These are phyloP conservation scores for Apiospora kogelbergensis DNA, from an alignment of 2,329 filamentous ascomycete species.

Conservation along the genomic window DNA sequence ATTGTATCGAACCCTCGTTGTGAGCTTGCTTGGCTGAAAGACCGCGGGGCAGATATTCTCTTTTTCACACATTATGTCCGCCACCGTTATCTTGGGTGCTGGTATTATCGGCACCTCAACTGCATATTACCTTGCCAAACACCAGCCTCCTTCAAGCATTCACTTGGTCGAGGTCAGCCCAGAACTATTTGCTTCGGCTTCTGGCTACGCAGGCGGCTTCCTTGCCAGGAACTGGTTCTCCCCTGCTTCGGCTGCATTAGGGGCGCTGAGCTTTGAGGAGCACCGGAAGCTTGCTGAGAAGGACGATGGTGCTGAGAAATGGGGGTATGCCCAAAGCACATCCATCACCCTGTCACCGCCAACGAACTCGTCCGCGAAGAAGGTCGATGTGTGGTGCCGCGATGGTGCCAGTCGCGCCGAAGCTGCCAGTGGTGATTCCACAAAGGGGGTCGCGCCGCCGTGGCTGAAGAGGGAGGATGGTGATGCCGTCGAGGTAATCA, in stretches of 20 bases:
- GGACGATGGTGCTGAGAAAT: conserved; percentile 54
- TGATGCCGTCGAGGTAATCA: conserved; percentile 60
- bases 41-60: no score
- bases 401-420: conserved; percentile 64
- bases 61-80: conserved; percentile 34
- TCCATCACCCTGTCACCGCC: conserved; percentile 50
- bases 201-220: conserved; percentile 73
- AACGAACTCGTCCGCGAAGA: conserved; percentile 34
- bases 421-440: conserved; percentile 41
- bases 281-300: conserved; percentile 64
- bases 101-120: conserved; percentile 71
- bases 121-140: conserved; percentile 68
- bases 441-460: conserved; percentile 40
- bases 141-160: conserved; percentile 41
- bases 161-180: conserved; percentile 48
- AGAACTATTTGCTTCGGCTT: conserved; percentile 70
- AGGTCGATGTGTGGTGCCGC: conserved; percentile 64
- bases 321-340: conserved; percentile 54
- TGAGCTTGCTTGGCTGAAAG: neutral
- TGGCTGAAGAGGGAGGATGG: conserved; percentile 61
- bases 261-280: conserved; percentile 66
- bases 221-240: conserved; percentile 73
- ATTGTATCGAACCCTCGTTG: neutral
- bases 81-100: conserved; percentile 66
- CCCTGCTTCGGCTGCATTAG: conserved; percentile 56